Base-by-base conservation (phyloP, 345 rosid genomes). In the Linum usitatissimum region DNA sequence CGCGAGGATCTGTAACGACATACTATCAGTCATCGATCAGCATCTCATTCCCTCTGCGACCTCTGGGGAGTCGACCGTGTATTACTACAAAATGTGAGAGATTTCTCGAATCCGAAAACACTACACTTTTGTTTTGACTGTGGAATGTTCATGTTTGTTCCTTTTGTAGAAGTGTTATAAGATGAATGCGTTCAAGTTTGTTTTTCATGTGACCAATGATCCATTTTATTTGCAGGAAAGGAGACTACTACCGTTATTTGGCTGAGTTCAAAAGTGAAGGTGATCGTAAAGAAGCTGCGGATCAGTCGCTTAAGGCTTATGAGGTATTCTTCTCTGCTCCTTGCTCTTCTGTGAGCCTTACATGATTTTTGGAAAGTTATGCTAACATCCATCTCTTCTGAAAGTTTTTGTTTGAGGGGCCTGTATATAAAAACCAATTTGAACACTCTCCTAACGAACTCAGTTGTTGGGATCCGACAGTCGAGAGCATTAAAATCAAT, bases 41-140 rank as follows among this genome's bases (percentile, higher is more conserved):
- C 88, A 83, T 63, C 88, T 90, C 56, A 69, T 87, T 42, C 91
- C 96, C 2, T 84, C 89, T 30, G 76, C 97, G 19, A 65, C 80
- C 6, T 58, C 85, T 4, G 97, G 90, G 56, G 96, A 90, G 65
- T 90, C 97, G 8, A 78, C 84, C 30, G 95, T 90, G 18, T 90
- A 87, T 65, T 90, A 81, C 84, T 71, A 76, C 69, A 91, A 91
- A 66, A 91, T 87, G 91, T 83, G 68, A 75, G 90, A 55, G 54
- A 53, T 23, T 51, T 57, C 17, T 10, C 15, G 57, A 18, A 38
- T 17, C 42, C 10, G 40, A n/a, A 38, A 28, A 15, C n/a, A 31
- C 5, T 20, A 18, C 18, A 9, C 21, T 9, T 21, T 53, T 45
- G 7, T 13, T 8, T 8, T 42, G 8, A 10, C 60, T 55, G 20